phyloP scores from a whole-genome alignment of 306 rosid genomes.

The Myrica gale region DNA sequence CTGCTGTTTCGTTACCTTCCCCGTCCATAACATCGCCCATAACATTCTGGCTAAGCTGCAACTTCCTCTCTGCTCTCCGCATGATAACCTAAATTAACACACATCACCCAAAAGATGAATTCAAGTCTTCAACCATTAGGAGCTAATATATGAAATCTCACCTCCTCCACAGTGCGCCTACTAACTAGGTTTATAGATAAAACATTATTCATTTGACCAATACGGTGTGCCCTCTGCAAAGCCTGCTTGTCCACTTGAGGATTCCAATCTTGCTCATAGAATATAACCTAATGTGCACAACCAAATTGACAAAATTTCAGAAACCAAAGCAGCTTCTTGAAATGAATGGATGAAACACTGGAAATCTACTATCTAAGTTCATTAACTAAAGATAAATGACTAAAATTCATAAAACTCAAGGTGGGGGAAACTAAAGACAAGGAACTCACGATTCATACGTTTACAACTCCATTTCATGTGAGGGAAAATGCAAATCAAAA shows the following conservation, averaged over 20 bases:
- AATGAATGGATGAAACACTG: too few relatives aligned
- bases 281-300: constrained; percentile 60
- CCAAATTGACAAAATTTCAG: neutral
- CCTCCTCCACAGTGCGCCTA: constrained; percentile 78
- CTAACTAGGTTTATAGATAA: constrained; percentile 74
- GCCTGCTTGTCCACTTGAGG: constrained; percentile 98
- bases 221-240: constrained; percentile 89
- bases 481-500: neutral
- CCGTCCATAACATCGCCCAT: constrained; percentile 58
- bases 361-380: neutral
- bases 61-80: constrained; percentile 86
- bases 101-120: constrained; percentile 22
- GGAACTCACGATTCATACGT: neutral
- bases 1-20: constrained; percentile 44
- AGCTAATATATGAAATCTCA: constrained; percentile 32
- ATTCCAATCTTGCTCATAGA: constrained; percentile 98
- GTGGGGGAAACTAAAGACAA: neutral
- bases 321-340: too few relatives aligned
- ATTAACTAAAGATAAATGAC: neutral
- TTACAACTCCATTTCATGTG: neutral
- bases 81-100: constrained; percentile 63
- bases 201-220: constrained; percentile 83
- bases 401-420: neutral
- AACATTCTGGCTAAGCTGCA: constrained; percentile 80
- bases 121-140: constrained; percentile 7